Conservation (phyloP, 768 basidiomycete species). For the Psilocybe tampanensis region DNA sequence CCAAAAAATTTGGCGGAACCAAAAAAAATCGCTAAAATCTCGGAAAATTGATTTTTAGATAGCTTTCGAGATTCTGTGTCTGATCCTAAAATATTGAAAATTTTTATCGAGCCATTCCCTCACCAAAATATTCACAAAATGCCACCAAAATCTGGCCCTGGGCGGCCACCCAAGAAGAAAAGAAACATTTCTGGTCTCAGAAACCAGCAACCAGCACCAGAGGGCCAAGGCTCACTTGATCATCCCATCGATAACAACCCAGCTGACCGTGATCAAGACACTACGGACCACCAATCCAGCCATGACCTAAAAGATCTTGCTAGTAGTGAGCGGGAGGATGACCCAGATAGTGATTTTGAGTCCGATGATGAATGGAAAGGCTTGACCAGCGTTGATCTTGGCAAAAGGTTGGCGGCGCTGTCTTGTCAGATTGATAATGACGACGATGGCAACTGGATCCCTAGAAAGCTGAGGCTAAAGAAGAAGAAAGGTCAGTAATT, state of each 20-base stretch:
- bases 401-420: neutral
- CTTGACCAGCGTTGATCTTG: conserved; percentile 4
- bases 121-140: neutral
- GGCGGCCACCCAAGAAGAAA: neutral
- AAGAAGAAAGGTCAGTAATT: neutral
- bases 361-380: conserved; percentile 15
- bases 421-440: neutral
- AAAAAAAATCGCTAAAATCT: conserved; percentile 8
- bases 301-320: conserved; percentile 4
- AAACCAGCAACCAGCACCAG: too few relatives aligned
- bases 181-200: conserved; percentile 1
- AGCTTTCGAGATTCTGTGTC: neutral
- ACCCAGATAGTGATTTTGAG: conserved; percentile 6
- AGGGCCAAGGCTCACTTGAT: too few relatives aligned
- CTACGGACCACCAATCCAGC: neutral
- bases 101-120: neutral
- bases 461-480: neutral
- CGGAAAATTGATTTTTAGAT: conserved; percentile 4
- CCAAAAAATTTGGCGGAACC: neutral
- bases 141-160: neutral
- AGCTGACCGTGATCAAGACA: neutral
- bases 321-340: conserved; percentile 12
- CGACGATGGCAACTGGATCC: neutral
- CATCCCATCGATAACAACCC: too few relatives aligned
- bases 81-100: neutral